A percentile compares a stretch with the other conserved stretches of the same genome.
phyloP scores from a whole-genome alignment of 176 grass and related monocot genomes.

The Aegilops longissima region DNA sequence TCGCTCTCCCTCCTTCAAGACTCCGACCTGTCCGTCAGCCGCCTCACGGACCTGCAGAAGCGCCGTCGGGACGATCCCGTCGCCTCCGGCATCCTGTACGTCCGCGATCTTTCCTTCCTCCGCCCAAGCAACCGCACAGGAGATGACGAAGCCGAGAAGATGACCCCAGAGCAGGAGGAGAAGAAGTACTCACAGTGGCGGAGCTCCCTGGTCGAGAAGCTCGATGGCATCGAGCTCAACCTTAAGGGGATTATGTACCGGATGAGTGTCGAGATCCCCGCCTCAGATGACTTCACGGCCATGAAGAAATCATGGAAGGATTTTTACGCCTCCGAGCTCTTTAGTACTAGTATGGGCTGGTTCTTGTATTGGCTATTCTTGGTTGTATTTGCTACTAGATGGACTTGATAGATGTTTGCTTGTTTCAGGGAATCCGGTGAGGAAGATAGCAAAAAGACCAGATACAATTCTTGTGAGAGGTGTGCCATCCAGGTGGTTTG shows the following conservation, averaged over 20 bases:
- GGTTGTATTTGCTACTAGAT: conserved; percentile 8
- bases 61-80: conserved; percentile 74
- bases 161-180: conserved; percentile 46
- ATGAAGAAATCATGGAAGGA: conserved; percentile 93
- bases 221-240: conserved; percentile 82
- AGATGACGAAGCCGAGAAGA: conserved; percentile 25
- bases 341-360: conserved; percentile 50
- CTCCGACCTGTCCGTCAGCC: conserved; percentile 51
- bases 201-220: conserved; percentile 56
- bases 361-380: conserved; percentile 5
- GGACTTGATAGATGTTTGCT: conserved; percentile 28
- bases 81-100: conserved; percentile 67
- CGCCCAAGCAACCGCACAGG: conserved; percentile 11
- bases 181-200: conserved; percentile 64
- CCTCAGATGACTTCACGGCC: conserved; percentile 57
- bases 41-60: conserved; percentile 82
- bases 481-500: conserved; percentile 91
- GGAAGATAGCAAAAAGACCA: conserved; percentile 49
- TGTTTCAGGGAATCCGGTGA: conserved; percentile 66
- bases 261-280: conserved; percentile 68
- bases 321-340: conserved; percentile 70
- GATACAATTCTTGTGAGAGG: conserved; percentile 77
- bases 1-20: conserved; percentile 57
- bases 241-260: conserved; percentile 81
- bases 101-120: conserved; percentile 77